A percentile compares a stretch with the other conserved stretches of the same genome.
Evolutionary conservation across 75 land plant genomes (phyloP).

Genomic region (Sequoia sempervirens): DNA sequence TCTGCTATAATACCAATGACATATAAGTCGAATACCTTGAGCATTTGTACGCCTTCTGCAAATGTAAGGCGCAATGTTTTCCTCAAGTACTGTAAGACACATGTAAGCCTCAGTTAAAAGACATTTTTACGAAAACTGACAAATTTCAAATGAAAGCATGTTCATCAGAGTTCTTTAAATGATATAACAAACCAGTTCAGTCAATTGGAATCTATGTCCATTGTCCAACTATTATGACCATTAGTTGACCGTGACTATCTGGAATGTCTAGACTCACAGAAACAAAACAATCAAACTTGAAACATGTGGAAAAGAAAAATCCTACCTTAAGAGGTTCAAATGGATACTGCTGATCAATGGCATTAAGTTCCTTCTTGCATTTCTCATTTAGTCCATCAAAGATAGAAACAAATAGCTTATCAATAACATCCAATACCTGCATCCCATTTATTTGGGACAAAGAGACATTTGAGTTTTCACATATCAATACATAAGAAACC

Average conservation of each 20-base stretch:
- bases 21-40: constrained; percentile 50
- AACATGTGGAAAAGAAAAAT: background rate
- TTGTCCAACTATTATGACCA: background rate
- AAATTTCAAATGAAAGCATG: background rate
- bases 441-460: background rate
- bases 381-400: constrained; percentile 74
- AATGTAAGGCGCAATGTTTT: constrained; percentile 77
- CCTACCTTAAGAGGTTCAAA: constrained; percentile 32
- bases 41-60: constrained; percentile 78
- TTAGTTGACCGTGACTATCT: background rate
- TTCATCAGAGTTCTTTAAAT: background rate
- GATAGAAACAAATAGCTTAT: constrained; percentile 66
- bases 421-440: constrained; percentile 86
- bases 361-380: constrained; percentile 74
- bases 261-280: constrained; percentile 4
- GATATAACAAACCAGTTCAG: background rate
- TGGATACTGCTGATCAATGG: constrained; percentile 73
- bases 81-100: constrained; percentile 46
- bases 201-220: background rate
- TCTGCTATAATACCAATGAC: background rate
- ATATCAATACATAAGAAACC: background rate
- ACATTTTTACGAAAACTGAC: background rate
- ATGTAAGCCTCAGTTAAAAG: constrained; percentile 5
- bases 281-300: background rate
- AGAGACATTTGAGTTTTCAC: too few relatives aligned